Conservation (phyloP, 192 early-diverging fungal species). For the Coemansia umbellata region DNA sequence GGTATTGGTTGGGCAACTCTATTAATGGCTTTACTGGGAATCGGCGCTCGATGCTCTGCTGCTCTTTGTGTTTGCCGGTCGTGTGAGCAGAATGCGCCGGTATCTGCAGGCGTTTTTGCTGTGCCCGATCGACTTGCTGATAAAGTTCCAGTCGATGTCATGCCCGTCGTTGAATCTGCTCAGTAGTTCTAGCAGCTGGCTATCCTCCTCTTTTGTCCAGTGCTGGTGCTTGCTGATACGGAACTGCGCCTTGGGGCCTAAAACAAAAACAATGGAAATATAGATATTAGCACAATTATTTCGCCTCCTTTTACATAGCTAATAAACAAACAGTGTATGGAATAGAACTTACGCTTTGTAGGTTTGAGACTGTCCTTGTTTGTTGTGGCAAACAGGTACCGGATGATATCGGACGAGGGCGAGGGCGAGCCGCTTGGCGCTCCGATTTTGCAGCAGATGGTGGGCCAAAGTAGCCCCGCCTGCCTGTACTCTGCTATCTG, state of each 20-base stretch:
- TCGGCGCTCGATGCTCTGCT: background rate
- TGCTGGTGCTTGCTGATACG: conserved; percentile 47
- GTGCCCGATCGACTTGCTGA: conserved; percentile 41
- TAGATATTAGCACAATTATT: background rate
- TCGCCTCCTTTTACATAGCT: background rate
- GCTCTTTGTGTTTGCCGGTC: background rate
- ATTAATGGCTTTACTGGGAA: background rate
- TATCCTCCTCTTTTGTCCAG: conserved; percentile 38
- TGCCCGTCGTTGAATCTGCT: conserved; percentile 12
- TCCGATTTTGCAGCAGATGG: conserved; percentile 17
- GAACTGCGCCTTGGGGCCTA: conserved; percentile 40
- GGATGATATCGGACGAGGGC: conserved; percentile 20
- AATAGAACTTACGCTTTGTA: conserved; percentile 16
- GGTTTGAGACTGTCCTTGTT: conserved; percentile 11
- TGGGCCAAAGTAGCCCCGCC: conserved; percentile 35
- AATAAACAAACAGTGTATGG: too few species aligned
- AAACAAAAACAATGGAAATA: background rate
- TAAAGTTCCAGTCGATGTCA: conserved; percentile 47
- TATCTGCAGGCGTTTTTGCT: conserved; percentile 47
- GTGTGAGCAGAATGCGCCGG: conserved; percentile 28
- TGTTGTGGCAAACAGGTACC: conserved; percentile 25
- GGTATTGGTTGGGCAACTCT: too few species aligned
- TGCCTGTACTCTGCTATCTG: conserved; percentile 30
- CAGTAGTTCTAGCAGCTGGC: conserved; percentile 18
- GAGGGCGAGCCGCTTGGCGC: background rate